These are phyloP conservation scores for Salix udensis DNA, from an alignment of 345 rosid genomes.

Conservation along the genomic window DNA sequence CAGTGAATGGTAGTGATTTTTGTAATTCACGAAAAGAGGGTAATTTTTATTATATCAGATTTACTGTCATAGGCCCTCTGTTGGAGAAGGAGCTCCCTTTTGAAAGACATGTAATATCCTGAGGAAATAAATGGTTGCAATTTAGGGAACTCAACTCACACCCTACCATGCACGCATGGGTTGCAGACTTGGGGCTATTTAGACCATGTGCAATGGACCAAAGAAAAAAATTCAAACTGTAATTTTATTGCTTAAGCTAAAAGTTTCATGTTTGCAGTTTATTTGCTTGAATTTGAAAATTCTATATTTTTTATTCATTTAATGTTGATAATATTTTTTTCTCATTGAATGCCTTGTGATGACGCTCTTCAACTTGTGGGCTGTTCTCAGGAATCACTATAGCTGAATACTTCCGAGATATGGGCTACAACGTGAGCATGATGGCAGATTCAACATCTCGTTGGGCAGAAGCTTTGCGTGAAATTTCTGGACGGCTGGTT, in stretches of 20 bases:
- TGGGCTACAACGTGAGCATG: conserved; percentile 99
- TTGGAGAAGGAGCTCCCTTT: not conserved
- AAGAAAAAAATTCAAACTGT: not conserved
- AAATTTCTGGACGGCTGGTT: conserved; percentile 99
- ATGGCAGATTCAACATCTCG: conserved; percentile 99
- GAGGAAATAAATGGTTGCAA: not conserved
- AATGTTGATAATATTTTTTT: not conserved
- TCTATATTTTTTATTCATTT: not conserved
- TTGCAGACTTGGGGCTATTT: not conserved
- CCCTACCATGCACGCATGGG: not conserved
- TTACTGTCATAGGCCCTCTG: not conserved
- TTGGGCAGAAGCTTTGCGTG: conserved; percentile 99
- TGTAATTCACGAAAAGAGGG: not conserved
- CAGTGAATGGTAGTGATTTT: not conserved
- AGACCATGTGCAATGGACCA: not conserved
- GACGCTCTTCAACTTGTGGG: conserved; percentile 3
- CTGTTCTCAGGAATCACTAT: conserved; percentile 78
- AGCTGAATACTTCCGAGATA: conserved; percentile 97
- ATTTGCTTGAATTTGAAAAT: not conserved
- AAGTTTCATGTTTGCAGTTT: not conserved
- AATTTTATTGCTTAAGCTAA: not conserved
- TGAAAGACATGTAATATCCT: not conserved
- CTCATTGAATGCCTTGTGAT: not conserved
- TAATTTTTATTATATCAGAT: not conserved
- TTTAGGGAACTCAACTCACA: not conserved